These are phyloP conservation scores for Ceratobasidium sp. DNA, from an alignment of 1,284 basidiomycete species.

Conservation along the genomic window DNA sequence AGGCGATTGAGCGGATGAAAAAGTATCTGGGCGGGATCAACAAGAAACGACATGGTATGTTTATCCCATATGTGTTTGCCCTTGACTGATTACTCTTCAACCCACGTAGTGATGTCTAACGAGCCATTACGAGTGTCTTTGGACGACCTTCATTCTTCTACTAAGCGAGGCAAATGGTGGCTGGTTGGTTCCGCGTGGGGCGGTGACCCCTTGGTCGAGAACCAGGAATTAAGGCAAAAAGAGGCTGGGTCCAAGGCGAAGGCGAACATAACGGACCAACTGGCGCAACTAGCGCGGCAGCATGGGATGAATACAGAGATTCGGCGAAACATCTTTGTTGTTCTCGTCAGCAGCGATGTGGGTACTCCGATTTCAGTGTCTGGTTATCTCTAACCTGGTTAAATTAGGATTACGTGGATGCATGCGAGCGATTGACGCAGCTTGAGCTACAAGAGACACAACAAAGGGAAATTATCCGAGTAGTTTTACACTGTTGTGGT, in stretches of 20 bases:
- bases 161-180: conserved; percentile 98
- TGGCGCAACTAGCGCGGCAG: conserved; percentile 86
- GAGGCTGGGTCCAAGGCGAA: conserved; percentile 55
- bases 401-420: conserved; percentile 90
- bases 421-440: conserved; percentile 87
- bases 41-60: conserved; percentile 81
- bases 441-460: conserved; percentile 91
- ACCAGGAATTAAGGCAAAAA: conserved; percentile 58
- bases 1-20: conserved; percentile 86
- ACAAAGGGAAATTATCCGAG: conserved; percentile 93
- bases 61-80: conserved; percentile 46
- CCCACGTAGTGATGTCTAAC: conserved; percentile 75
- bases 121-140: conserved; percentile 89
- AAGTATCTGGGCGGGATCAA: conserved; percentile 82
- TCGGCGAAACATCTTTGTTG: conserved; percentile 89
- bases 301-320: conserved; percentile 99
- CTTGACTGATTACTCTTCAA: neutral
- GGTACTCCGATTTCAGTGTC: conserved; percentile 53
- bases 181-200: conserved; percentile 97
- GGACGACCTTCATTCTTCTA: conserved; percentile 86
- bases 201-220: conserved; percentile 88
- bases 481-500: conserved; percentile 93
- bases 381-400: conserved; percentile 6
- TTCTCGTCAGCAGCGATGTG: conserved; percentile 94
- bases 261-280: conserved; percentile 62